Percentiles rank a stretch among this genome's conserved stretches.
These are phyloP conservation scores for Nothophoma quercina DNA, from an alignment of 2,329 filamentous ascomycete genomes.

Conservation along the genomic window DNA sequence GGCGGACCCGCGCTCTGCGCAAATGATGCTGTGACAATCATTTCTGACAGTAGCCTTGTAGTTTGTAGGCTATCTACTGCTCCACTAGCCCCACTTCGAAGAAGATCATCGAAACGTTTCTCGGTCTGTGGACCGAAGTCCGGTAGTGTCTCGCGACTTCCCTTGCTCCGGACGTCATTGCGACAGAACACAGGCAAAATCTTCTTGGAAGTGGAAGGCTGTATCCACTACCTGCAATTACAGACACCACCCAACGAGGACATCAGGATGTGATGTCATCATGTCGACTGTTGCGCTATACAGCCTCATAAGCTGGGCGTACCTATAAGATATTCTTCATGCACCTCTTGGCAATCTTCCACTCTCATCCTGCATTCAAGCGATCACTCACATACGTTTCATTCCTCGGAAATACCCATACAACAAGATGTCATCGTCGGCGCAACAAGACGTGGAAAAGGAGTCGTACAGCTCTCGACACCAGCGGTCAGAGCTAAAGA, in stretches of 20 bases:
- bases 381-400: background rate
- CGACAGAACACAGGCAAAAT: constrained; percentile 13
- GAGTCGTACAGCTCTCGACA: constrained; percentile 27
- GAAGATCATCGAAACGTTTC: constrained; percentile 9
- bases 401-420: background rate
- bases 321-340: background rate
- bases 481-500: constrained; percentile 28
- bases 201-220: constrained; percentile 7
- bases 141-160: constrained; percentile 4
- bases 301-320: background rate
- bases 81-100: constrained; percentile 11
- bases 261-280: constrained; percentile 25
- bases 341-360: background rate
- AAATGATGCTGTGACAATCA: too few relatives aligned
- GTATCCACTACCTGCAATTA: constrained; percentile 11
- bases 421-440: constrained; percentile 19
- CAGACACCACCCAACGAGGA: background rate
- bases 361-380: background rate
- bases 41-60: background rate
- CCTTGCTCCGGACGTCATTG: constrained; percentile 15
- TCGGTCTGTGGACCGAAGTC: constrained; percentile 7
- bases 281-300: constrained; percentile 12
- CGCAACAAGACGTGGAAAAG: constrained; percentile 12
- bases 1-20: too few relatives aligned
- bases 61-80: constrained; percentile 3